Base-by-base conservation (phyloP, 2,329 filamentous ascomycete species). In the Dothistroma pini region DNA sequence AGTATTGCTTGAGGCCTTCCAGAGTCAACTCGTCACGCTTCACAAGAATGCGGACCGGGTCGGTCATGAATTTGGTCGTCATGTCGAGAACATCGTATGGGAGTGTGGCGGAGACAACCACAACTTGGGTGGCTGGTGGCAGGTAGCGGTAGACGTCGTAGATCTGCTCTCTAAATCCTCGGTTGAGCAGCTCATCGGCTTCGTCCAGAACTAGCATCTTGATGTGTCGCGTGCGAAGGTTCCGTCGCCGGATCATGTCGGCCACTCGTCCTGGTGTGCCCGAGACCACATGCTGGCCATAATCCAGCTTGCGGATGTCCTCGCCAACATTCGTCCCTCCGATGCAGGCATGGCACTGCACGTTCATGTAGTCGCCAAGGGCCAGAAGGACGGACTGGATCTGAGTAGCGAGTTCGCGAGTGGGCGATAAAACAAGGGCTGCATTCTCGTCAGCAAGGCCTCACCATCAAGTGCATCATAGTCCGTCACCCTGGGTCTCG, bases 361-460 rank as follows among this genome's bases (percentile, higher is more conserved):
- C 91, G 75, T 97, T 97, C 95, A 99, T 97, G 83, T 97, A 99
- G 78, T 99, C 95, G 68, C 95, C 95, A n/a, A 99, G 86, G n/a
- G 95, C 95, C 87, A 97, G 96, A 70, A 99, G 90, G 62, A 99
- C 95, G 38, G 91, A 96, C 79, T 99, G 95, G 67, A 99, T 99
- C 79, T 99, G 95, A 31, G 93, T 97, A 51, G 95, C 95, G 67
- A 99, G 83, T 84, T 99, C 95, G 75, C 95, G 91, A 21, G 93
- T 97, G 2, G 95, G 95, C 4, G 95, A 97, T 9, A 99, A 86
- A 10, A 99, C 93, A 50, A 99, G 87, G 5, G 95, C 95, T 81
- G 59, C 12, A 47, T 2, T 11, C 4, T 11, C 0, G 34, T 61
- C 25, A 59, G 29, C 21, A 22, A 21, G 11, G 8, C 25, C 11